A percentile compares a stretch with the other conserved stretches of the same genome.
Conservation (phyloP, 2,329 filamentous ascomycete genomes). For the Juglanconis oblonga region DNA sequence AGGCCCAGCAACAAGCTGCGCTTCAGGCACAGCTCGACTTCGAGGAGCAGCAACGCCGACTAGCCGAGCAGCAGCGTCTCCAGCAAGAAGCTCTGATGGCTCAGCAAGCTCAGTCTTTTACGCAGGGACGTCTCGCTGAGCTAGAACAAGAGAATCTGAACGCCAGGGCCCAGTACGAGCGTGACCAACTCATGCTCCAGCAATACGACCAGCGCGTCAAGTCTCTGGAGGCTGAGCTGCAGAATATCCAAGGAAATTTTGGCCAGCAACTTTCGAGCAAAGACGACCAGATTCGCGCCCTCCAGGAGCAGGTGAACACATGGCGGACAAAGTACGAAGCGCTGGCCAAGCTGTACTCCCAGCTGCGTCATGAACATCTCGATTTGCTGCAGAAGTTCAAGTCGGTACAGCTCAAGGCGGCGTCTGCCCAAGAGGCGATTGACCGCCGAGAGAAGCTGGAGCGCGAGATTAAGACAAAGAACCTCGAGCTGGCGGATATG, state of each 20-base stretch:
- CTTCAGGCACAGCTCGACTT: constrained; percentile 91
- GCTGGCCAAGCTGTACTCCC: constrained; percentile 93
- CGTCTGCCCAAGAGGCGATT: constrained; percentile 94
- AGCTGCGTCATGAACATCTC: constrained; percentile 90
- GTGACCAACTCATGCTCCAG: constrained; percentile 94
- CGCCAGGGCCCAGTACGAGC: constrained; percentile 90
- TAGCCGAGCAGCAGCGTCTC: constrained; percentile 84
- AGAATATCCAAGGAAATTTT: constrained; percentile 77
- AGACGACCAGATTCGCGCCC: constrained; percentile 87
- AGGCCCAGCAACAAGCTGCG: constrained; percentile 77
- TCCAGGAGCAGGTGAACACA: constrained; percentile 96
- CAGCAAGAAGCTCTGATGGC: constrained; percentile 87
- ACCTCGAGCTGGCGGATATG: constrained; percentile 97
- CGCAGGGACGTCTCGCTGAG: constrained; percentile 92
- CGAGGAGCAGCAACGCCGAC: constrained; percentile 84
- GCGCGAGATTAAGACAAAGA: constrained; percentile 98
- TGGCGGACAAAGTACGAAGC: constrained; percentile 98
- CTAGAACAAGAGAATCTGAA: constrained; percentile 93
- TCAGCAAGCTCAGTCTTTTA: constrained; percentile 90
- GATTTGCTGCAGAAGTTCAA: constrained; percentile 97
- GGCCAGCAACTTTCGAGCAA: constrained; percentile 84
- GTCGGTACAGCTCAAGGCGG: constrained; percentile 90
- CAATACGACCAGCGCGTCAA: constrained; percentile 96
- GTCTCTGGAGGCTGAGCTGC: constrained; percentile 82
- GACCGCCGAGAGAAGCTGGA: constrained; percentile 92